A percentile compares a stretch with the other conserved stretches of the same genome.
These are phyloP conservation scores for Zhuliangozyma blackwelliae DNA, from an alignment of 1,139 yeast genomes.

Conservation along the genomic window DNA sequence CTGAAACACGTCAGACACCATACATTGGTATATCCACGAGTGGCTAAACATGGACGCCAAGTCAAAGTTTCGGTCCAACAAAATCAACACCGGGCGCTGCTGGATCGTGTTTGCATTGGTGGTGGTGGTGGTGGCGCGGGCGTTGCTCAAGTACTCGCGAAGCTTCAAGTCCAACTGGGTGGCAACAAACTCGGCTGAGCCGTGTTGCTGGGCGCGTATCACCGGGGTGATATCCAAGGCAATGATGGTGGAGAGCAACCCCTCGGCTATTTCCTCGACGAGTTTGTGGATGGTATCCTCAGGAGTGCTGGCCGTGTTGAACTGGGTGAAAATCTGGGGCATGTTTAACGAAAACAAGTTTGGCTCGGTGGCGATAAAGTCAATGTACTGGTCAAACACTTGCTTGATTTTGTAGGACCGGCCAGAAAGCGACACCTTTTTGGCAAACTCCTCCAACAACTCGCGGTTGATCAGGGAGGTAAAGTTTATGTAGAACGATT, in stretches of 20 bases:
- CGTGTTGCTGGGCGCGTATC: constrained; percentile 85
- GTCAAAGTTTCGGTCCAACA: constrained; percentile 86
- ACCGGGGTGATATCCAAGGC: constrained; percentile 82
- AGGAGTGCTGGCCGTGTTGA: constrained; percentile 66
- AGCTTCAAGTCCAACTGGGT: constrained; percentile 76
- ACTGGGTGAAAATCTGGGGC: constrained; percentile 57
- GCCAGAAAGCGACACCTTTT: constrained; percentile 68
- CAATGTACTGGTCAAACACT: constrained; percentile 89
- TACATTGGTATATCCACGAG: constrained; percentile 96
- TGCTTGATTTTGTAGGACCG: constrained; percentile 71
- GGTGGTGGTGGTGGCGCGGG: constrained; percentile 40
- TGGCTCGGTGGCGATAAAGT: constrained; percentile 90
- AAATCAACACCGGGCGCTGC: constrained; percentile 71
- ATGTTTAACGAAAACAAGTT: constrained; percentile 79
- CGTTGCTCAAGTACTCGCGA: constrained; percentile 78
- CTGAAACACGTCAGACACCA: constrained; percentile 88
- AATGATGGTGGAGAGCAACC: constrained; percentile 73
- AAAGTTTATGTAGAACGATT: constrained; percentile 78
- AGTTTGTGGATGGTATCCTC: constrained; percentile 70
- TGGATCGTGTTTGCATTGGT: constrained; percentile 28
- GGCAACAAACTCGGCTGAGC: constrained; percentile 94
- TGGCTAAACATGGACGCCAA: constrained; percentile 92
- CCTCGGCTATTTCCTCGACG: constrained; percentile 71
- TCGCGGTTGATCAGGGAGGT: constrained; percentile 75
- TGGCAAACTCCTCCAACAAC: constrained; percentile 83